Evolutionary conservation across 2,329 filamentous ascomycete genomes (phyloP).

Genomic region (Fusarium sp.): DNA sequence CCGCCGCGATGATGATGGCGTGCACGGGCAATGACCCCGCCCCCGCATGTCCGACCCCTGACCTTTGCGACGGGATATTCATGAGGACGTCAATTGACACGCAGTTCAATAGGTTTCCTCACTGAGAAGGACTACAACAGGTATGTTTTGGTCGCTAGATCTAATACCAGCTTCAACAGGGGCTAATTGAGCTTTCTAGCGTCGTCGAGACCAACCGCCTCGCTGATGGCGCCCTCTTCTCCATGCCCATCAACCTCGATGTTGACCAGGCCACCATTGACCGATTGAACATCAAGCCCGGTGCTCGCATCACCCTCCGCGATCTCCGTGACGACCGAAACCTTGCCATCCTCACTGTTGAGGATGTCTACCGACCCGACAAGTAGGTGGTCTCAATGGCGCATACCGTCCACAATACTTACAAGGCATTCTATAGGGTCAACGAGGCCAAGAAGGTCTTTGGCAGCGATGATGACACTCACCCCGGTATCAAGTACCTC

Average conservation of each 20-base stretch:
- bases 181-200: constrained; percentile 61
- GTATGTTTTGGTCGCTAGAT: constrained; percentile 61
- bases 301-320: constrained; percentile 86
- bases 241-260: constrained; percentile 97
- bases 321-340: constrained; percentile 98
- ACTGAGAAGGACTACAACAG: constrained; percentile 96
- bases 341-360: constrained; percentile 93
- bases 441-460: constrained; percentile 96
- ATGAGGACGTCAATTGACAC: constrained; percentile 27
- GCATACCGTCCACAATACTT: constrained; percentile 21
- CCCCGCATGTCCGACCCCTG: constrained; percentile 40
- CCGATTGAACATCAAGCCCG: constrained; percentile 79
- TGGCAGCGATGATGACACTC: constrained; percentile 87
- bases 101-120: constrained; percentile 80
- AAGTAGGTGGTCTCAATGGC: constrained; percentile 72
- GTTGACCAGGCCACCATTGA: constrained; percentile 81
- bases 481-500: constrained; percentile 93
- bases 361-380: constrained; percentile 95
- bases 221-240: constrained; percentile 89
- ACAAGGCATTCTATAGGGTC: constrained; percentile 63
- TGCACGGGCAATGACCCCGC: constrained; percentile 37
- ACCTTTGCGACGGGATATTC: constrained; percentile 18
- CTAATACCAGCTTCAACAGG: not conserved
- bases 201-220: constrained; percentile 92
- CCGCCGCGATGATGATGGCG: constrained; percentile 29